phyloP scores from a whole-genome alignment of 2,329 filamentous ascomycete genomes.

The Phoma sp. region DNA sequence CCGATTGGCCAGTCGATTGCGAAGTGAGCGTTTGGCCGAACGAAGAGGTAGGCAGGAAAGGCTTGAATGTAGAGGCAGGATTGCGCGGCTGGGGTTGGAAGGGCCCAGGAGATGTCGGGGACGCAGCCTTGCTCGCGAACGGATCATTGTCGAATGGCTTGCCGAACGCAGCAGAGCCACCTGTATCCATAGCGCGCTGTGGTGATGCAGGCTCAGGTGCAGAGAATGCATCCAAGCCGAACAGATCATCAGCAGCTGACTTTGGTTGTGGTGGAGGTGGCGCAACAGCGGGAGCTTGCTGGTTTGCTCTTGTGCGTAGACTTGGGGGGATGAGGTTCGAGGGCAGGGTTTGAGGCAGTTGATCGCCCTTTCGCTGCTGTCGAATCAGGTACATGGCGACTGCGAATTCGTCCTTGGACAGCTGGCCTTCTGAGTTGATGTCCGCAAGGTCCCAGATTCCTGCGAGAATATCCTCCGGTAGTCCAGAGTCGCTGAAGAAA shows the following conservation, averaged over 20 bases:
- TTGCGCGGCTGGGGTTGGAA: constrained; percentile 54
- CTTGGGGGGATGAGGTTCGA: constrained; percentile 84
- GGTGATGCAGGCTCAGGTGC: constrained; percentile 58
- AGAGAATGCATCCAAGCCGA: constrained; percentile 81
- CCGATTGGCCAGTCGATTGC: constrained; percentile 74
- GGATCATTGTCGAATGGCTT: constrained; percentile 65
- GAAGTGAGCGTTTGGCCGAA: constrained; percentile 85
- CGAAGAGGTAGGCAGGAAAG: constrained; percentile 89
- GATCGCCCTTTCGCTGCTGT: constrained; percentile 77
- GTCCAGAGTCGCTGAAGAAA: constrained; percentile 91
- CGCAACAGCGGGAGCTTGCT: constrained; percentile 54
- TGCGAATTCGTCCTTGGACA: constrained; percentile 90
- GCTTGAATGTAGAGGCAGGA: constrained; percentile 73
- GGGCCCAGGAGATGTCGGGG: constrained; percentile 62
- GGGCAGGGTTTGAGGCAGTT: constrained; percentile 79
- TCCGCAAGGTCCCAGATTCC: constrained; percentile 98
- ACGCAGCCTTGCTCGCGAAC: constrained; percentile 63
- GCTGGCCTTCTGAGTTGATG: constrained; percentile 85
- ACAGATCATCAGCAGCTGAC: constrained; percentile 91
- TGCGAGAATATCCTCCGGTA: constrained; percentile 87
- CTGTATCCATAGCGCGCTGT: constrained; percentile 74
- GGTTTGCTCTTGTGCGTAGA: constrained; percentile 67
- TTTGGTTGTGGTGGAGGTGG: constrained; percentile 60
- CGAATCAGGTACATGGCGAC: constrained; percentile 97
- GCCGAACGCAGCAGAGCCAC: constrained; percentile 65